phyloP scores from a whole-genome alignment of 75 land plant genomes.

The Cryptomeria japonica region DNA sequence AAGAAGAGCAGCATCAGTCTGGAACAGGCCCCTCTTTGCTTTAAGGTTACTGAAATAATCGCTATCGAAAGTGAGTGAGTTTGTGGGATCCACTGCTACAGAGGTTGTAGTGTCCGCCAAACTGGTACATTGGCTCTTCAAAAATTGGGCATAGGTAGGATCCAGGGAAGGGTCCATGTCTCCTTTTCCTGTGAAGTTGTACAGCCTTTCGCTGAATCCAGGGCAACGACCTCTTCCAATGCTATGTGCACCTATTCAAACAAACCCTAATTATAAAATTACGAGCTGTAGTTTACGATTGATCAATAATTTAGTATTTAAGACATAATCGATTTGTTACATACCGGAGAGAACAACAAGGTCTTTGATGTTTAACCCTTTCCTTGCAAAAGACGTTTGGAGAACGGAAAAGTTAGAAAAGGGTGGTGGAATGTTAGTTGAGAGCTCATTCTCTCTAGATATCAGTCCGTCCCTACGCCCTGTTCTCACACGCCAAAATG shows the following conservation, averaged over 20 bases:
- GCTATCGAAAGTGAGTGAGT: constrained; percentile 38
- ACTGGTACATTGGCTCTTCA: constrained; percentile 5
- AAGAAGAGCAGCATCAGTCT: constrained; percentile 38
- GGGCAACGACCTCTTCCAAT: constrained; percentile 51
- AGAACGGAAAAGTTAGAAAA: constrained; percentile 18
- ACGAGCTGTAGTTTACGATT: too few species aligned
- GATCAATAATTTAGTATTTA: too few species aligned
- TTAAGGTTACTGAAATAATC: constrained; percentile 35
- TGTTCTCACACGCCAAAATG: constrained; percentile 33
- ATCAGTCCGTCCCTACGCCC: constrained; percentile 47
- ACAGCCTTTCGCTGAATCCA: constrained; percentile 31
- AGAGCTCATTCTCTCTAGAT: constrained; percentile 20
- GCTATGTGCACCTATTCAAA: constrained; percentile 40
- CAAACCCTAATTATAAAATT: too few species aligned
- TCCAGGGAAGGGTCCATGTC: constrained; percentile 45
- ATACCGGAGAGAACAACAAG: constrained; percentile 27
- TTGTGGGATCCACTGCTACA: constrained; percentile 41
- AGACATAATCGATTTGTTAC: too few species aligned
- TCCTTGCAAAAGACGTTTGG: constrained; percentile 17
- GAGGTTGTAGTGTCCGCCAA: constrained; percentile 13
- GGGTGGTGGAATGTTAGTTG: constrained; percentile 29
- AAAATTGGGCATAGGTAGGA: neutral
- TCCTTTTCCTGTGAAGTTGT: constrained; percentile 58
- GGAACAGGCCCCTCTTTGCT: constrained; percentile 41
- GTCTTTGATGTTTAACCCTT: constrained; percentile 26